phyloP scores from a whole-genome alignment of 768 basidiomycete genomes.

The Astraeus odoratus region DNA sequence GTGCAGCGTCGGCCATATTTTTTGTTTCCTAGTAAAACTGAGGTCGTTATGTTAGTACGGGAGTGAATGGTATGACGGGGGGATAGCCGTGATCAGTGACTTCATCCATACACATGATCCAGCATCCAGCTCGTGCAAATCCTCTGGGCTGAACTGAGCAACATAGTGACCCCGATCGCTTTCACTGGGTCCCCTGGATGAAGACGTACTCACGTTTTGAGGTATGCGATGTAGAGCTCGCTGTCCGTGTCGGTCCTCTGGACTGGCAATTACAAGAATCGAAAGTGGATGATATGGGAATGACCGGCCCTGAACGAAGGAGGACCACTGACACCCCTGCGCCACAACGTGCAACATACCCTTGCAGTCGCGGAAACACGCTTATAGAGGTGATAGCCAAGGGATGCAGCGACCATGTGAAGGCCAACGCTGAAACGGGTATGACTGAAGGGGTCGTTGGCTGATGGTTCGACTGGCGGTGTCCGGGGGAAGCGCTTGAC shows the following conservation, averaged over 20 bases:
- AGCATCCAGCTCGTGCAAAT: conserved; percentile 41
- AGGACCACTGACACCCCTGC: conserved; percentile 15
- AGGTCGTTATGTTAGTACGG: conserved; percentile 18
- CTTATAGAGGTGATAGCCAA: too few species aligned
- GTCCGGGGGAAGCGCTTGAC: not conserved
- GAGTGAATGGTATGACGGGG: not conserved
- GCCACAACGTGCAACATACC: too few species aligned
- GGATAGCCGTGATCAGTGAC: not conserved
- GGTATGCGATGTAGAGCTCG: conserved; percentile 18
- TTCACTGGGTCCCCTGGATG: not conserved
- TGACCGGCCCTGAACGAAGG: conserved; percentile 24
- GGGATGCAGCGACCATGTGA: too few species aligned
- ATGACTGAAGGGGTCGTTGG: too few species aligned
- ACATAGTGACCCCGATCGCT: not conserved
- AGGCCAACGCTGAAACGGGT: too few species aligned
- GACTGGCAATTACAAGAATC: too few species aligned
- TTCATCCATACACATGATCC: conserved; percentile 35
- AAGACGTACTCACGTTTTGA: conserved; percentile 32
- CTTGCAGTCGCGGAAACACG: too few species aligned
- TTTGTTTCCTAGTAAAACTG: conserved; percentile 21
- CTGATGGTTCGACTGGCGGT: not conserved
- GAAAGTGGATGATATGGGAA: conserved; percentile 3
- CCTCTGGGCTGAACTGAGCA: not conserved
- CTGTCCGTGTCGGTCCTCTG: conserved; percentile 9
- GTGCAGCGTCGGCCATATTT: conserved; percentile 88